phyloP scores from a whole-genome alignment of 1,284 basidiomycete species.

The Ustilago curta region DNA sequence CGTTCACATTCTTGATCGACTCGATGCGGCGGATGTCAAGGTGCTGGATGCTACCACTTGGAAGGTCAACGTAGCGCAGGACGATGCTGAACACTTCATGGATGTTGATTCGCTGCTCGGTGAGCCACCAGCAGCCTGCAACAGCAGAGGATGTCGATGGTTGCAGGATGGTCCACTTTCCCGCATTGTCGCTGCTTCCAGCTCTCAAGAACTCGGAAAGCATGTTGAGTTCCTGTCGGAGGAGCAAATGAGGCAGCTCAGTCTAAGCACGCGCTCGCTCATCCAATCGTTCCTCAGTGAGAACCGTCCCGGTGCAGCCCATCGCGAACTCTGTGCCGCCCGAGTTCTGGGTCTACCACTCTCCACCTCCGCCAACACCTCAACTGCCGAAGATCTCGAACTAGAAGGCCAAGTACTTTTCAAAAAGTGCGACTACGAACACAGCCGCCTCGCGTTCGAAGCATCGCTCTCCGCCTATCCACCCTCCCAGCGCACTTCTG shows the following conservation, averaged over 20 bases:
- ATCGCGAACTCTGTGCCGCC: constrained; percentile 49
- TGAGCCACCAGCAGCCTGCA: constrained; percentile 24
- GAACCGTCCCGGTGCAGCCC: constrained; percentile 45
- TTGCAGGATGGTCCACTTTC: constrained; percentile 56
- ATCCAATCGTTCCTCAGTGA: constrained; percentile 33
- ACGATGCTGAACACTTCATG: constrained; percentile 14
- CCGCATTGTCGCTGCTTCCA: constrained; percentile 18
- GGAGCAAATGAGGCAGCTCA: constrained; percentile 1
- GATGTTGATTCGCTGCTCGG: constrained; percentile 9
- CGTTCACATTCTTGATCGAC: constrained; percentile 51
- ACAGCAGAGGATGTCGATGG: constrained; percentile 48
- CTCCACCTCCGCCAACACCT: constrained; percentile 3
- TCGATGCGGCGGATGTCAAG: constrained; percentile 18
- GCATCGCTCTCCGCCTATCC: constrained; percentile 32
- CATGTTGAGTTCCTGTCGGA: background rate
- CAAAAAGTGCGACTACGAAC: constrained; percentile 31
- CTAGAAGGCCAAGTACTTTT: constrained; percentile 47
- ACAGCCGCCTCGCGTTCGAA: constrained; percentile 32
- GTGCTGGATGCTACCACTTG: constrained; percentile 29
- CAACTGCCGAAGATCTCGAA: constrained; percentile 36
- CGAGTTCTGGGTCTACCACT: constrained; percentile 22
- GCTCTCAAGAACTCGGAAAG: background rate
- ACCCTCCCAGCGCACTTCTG: constrained; percentile 12
- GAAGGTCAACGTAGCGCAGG: constrained; percentile 22
- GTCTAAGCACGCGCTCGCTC: constrained; percentile 18